Percentiles rank a stretch among this genome's conserved stretches.
Conservation (phyloP, 2,329 filamentous ascomycete species). For the Sordariomycetes sp. region DNA sequence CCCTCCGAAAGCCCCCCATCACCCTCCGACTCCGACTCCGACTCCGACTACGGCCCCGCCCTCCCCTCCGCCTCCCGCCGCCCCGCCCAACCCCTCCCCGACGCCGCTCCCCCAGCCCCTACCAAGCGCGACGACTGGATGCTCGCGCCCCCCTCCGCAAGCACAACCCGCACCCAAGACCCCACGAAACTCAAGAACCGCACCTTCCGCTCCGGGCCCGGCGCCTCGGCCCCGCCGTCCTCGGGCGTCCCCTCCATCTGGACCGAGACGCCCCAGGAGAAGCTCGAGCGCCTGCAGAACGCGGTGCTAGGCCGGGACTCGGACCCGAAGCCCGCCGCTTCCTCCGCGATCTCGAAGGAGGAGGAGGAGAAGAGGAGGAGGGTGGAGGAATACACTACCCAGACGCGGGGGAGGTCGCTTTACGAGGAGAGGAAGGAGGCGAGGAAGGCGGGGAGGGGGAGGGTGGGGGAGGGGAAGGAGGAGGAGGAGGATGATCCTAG, state of each 20-base stretch:
- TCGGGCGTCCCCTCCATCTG: slow-evolving; percentile 53
- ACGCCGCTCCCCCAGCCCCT: slow-evolving; percentile 25
- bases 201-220: slow-evolving; percentile 61
- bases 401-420: slow-evolving; percentile 42
- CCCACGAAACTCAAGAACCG: slow-evolving; percentile 72
- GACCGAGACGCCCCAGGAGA: slow-evolving; percentile 87
- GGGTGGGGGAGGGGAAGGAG: slow-evolving; percentile 20
- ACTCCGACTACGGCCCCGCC: slow-evolving; percentile 43
- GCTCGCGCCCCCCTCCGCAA: slow-evolving; percentile 51
- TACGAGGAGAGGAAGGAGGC: slow-evolving; percentile 42
- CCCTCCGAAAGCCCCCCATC: slow-evolving; percentile 19
- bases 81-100: slow-evolving; percentile 13
- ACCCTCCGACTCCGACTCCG: slow-evolving; percentile 25
- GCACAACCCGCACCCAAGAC: slow-evolving; percentile 48
- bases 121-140: slow-evolving; percentile 72
- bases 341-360: slow-evolving; percentile 26
- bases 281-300: slow-evolving; percentile 65
- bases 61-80: slow-evolving; percentile 38
- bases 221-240: slow-evolving; percentile 16
- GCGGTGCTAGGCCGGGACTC: slow-evolving; percentile 63
- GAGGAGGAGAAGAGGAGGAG: slow-evolving; percentile 39
- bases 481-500: slow-evolving; percentile 84
- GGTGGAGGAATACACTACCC: slow-evolving; percentile 35
- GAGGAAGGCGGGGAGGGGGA: slow-evolving; percentile 14
- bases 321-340: slow-evolving; percentile 16